Evolutionary conservation across 2,329 filamentous ascomycete species (phyloP).

Genomic region (Cladophialophora immunda): DNA sequence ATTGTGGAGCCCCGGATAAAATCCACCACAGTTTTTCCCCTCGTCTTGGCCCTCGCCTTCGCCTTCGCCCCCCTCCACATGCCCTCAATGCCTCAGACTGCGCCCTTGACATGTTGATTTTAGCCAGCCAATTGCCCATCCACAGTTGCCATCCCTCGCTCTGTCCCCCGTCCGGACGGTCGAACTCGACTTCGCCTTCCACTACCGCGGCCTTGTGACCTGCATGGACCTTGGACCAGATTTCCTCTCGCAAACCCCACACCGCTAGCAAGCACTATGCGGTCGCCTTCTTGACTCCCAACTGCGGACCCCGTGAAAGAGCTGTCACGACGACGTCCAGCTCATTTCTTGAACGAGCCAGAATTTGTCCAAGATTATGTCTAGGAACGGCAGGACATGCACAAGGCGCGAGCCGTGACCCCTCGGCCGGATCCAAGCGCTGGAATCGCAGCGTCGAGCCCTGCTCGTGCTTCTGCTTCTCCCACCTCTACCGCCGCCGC

Average conservation of each 20-base stretch:
- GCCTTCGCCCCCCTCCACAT: slow-evolving; percentile 2
- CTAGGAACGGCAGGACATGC: slow-evolving; percentile 34
- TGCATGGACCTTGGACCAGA: neutral
- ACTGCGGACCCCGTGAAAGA: neutral
- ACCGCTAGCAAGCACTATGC: neutral
- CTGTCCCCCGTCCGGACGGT: neutral
- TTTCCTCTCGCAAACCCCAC: neutral
- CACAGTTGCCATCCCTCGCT: neutral
- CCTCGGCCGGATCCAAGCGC: slow-evolving; percentile 31
- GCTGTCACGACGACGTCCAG: neutral
- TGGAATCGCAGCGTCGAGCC: slow-evolving; percentile 29
- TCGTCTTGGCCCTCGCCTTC: neutral
- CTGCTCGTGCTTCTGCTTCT: slow-evolving; percentile 11
- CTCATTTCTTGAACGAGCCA: neutral
- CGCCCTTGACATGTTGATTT: neutral
- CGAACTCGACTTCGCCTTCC: neutral
- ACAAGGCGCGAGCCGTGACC: slow-evolving; percentile 37
- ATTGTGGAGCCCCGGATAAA: slow-evolving; percentile 8
- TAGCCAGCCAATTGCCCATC: neutral
- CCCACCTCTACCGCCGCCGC: slow-evolving; percentile 9
- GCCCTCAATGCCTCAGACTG: neutral
- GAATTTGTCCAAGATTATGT: slow-evolving; percentile 27
- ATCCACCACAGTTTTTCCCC: neutral
- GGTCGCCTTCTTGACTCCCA: neutral
- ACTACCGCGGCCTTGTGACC: neutral